These are phyloP conservation scores for Acorus gramineus DNA, from an alignment of 106 monocot genomes.

Conservation along the genomic window DNA sequence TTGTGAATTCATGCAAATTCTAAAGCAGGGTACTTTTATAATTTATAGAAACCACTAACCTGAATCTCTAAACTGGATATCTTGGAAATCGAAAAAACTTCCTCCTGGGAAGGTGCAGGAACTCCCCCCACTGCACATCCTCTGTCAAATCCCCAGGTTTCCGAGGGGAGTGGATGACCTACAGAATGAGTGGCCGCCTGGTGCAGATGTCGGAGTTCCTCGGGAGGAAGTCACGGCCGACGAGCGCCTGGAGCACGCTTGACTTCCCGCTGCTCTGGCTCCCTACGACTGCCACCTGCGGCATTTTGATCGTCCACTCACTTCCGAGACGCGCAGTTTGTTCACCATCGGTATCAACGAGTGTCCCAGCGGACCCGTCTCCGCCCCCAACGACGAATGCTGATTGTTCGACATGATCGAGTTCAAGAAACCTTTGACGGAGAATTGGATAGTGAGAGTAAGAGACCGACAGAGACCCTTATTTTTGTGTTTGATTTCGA, in stretches of 20 bases:
- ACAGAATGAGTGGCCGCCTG: conserved; percentile 75
- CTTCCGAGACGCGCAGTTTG: conserved; percentile 82
- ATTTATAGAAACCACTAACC: too few relatives aligned
- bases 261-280: conserved; percentile 92
- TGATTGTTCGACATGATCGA: too few relatives aligned
- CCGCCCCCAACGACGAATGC: not conserved
- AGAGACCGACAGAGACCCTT: too few relatives aligned
- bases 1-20: too few relatives aligned
- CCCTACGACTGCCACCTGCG: conserved; percentile 86
- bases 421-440: too few relatives aligned
- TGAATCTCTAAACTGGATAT: conserved; percentile 62
- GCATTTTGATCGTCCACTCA: conserved; percentile 68
- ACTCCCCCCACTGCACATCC: conserved; percentile 73
- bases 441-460: too few relatives aligned
- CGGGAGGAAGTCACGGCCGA: conserved; percentile 88
- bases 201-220: conserved; percentile 78
- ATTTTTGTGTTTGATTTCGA: too few relatives aligned
- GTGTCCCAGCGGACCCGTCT: conserved; percentile 38
- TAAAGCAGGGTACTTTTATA: too few relatives aligned
- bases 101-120: conserved; percentile 48
- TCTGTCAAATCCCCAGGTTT: conserved; percentile 6
- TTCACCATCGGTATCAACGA: conserved; percentile 83
- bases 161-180: conserved; percentile 45
- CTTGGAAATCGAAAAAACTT: conserved; percentile 56
- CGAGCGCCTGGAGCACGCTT: conserved; percentile 79